phyloP scores from a whole-genome alignment of 371 early-diverging fungal species.

The Rhizopus microsporus region DNA sequence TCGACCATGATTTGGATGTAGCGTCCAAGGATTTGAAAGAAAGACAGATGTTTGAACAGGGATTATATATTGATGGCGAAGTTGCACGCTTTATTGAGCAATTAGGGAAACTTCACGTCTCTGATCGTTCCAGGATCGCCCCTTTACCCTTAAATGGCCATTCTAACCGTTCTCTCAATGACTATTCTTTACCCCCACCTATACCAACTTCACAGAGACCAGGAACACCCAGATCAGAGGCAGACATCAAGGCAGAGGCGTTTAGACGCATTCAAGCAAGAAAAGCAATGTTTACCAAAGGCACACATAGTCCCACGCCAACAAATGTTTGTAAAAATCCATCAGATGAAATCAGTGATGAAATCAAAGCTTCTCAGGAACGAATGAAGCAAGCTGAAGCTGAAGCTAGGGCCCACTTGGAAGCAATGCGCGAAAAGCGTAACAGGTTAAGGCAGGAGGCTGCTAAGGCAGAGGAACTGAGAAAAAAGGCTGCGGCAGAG shows the following conservation, averaged over 20 bases:
- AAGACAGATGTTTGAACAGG: slow-evolving; percentile 52
- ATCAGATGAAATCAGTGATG: slow-evolving; percentile 18
- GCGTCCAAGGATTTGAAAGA: slow-evolving; percentile 22
- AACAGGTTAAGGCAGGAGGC: slow-evolving; percentile 26
- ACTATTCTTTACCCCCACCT: slow-evolving; percentile 30
- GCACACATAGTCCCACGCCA: slow-evolving; percentile 1
- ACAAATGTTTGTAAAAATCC: background rate
- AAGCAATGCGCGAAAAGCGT: slow-evolving; percentile 32
- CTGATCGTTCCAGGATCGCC: background rate
- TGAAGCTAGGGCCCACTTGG: slow-evolving; percentile 35
- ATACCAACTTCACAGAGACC: slow-evolving; percentile 44
- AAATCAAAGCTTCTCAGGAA: slow-evolving; percentile 44
- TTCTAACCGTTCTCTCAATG: background rate
- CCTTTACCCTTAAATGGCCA: background rate
- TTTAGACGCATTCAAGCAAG: slow-evolving; percentile 43
- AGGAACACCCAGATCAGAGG: slow-evolving; percentile 43
- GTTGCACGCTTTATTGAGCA: slow-evolving; percentile 42
- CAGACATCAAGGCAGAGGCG: slow-evolving; percentile 49
- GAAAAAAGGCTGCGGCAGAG: slow-evolving; percentile 21
- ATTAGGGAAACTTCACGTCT: slow-evolving; percentile 9
- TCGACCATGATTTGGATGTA: slow-evolving; percentile 20
- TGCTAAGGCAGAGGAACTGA: slow-evolving; percentile 29
- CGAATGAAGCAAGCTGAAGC: slow-evolving; percentile 41
- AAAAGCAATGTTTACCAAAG: slow-evolving; percentile 21
- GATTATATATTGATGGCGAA: slow-evolving; percentile 36